These are phyloP conservation scores for Penicillium sp. DNA, from an alignment of 2,329 filamentous ascomycete species.

Conservation along the genomic window DNA sequence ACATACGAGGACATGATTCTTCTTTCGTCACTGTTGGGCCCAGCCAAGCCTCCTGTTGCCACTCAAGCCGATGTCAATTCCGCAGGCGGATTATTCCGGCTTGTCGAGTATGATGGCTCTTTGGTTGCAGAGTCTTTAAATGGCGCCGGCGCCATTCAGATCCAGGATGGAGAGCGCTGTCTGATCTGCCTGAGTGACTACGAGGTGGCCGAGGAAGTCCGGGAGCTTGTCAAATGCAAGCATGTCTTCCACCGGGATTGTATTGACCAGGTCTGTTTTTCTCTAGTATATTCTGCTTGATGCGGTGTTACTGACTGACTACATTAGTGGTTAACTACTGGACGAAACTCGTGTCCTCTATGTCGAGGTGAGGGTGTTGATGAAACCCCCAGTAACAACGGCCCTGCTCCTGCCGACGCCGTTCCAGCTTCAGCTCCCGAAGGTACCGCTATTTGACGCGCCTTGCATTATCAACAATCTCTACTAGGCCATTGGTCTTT, in stretches of 20 bases:
- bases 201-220: slow-evolving; percentile 60
- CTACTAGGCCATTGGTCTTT: slow-evolving; percentile 4
- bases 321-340: slow-evolving; percentile 64
- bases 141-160: slow-evolving; percentile 35
- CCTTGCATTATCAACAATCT: not conserved
- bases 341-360: slow-evolving; percentile 41
- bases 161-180: slow-evolving; percentile 58
- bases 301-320: slow-evolving; percentile 30
- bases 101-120: slow-evolving; percentile 46
- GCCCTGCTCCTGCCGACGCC: slow-evolving; percentile 15
- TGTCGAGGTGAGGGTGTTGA: slow-evolving; percentile 44
- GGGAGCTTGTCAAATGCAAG: slow-evolving; percentile 63
- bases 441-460: slow-evolving; percentile 9
- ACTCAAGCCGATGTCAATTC: slow-evolving; percentile 64
- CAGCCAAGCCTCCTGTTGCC: slow-evolving; percentile 68
- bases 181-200: slow-evolving; percentile 69
- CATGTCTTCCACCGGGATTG: slow-evolving; percentile 69
- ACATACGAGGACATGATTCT: slow-evolving; percentile 74
- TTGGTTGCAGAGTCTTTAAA: slow-evolving; percentile 52
- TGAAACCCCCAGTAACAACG: slow-evolving; percentile 30
- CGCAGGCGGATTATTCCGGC: slow-evolving; percentile 61
- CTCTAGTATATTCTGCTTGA: slow-evolving; percentile 4
- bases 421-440: slow-evolving; percentile 15
- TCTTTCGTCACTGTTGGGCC: slow-evolving; percentile 65
- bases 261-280: slow-evolving; percentile 63